A percentile compares a stretch with the other conserved stretches of the same genome.
Evolutionary conservation across 495 filamentous ascomycete genomes (phyloP).

Genomic region (Cudoniella acicularis): DNA sequence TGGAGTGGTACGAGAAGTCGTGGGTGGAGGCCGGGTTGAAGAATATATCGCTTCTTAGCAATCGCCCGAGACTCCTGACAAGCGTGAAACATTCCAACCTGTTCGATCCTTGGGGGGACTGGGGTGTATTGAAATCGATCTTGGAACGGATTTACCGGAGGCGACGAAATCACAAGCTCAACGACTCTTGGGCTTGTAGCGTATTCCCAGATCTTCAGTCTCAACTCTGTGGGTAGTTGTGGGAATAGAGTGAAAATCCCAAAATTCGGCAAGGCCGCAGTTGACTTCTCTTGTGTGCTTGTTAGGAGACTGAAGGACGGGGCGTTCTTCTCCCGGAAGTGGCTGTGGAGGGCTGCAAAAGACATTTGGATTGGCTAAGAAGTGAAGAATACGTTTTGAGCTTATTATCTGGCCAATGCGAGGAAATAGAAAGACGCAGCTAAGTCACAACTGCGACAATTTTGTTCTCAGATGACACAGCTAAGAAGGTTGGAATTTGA

Average conservation of each 20-base stretch:
- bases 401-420: too few species aligned
- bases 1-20: neutral
- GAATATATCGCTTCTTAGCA: neutral
- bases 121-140: neutral
- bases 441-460: too few species aligned
- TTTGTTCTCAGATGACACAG: too few species aligned
- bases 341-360: too few species aligned
- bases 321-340: too few species aligned
- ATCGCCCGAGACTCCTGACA: neutral
- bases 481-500: too few species aligned
- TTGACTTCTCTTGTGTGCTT: too few species aligned
- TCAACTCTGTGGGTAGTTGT: neutral
- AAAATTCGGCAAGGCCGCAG: too few species aligned
- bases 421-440: too few species aligned
- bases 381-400: too few species aligned
- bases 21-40: neutral
- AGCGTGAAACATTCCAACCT: neutral
- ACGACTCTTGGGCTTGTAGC: neutral
- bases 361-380: too few species aligned
- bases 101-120: neutral
- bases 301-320: too few species aligned
- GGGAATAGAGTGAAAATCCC: constrained; percentile 1
- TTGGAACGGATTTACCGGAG: neutral
- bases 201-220: neutral
- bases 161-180: neutral